Evolutionary conservation across 108 stramenopile genomes (phyloP).

Genomic region (Cyclotella kingstonii): DNA sequence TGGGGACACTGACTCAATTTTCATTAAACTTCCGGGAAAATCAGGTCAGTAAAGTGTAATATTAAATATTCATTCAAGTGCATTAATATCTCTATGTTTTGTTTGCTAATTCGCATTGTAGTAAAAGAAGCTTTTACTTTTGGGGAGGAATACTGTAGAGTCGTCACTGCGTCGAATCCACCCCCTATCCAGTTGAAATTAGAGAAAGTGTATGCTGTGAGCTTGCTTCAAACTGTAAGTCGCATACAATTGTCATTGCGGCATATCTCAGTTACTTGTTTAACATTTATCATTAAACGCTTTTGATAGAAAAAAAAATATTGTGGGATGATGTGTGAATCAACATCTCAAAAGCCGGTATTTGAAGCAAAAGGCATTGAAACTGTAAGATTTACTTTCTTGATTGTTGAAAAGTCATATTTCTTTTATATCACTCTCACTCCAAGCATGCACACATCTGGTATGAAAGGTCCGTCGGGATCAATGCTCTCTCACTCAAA

Average conservation of each 20-base stretch:
- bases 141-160: slow-evolving; percentile 85
- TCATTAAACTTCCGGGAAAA: slow-evolving; percentile 90
- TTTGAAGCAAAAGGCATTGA: slow-evolving; percentile 91
- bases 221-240: slow-evolving; percentile 75
- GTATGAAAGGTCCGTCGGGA: slow-evolving; percentile 58
- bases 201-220: slow-evolving; percentile 94
- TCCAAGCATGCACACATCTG: background rate
- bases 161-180: slow-evolving; percentile 84
- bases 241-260: background rate
- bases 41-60: slow-evolving; percentile 15
- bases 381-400: slow-evolving; percentile 45
- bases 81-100: no score
- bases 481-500: slow-evolving; percentile 84
- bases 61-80: background rate
- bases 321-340: slow-evolving; percentile 89
- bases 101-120: background rate
- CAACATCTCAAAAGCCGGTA: slow-evolving; percentile 56
- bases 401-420: background rate
- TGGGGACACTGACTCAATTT: slow-evolving; percentile 96
- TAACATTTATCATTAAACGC: background rate
- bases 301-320: slow-evolving; percentile 73
- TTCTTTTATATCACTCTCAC: background rate
- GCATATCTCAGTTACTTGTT: background rate
- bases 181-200: slow-evolving; percentile 93
- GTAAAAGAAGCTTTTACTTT: slow-evolving; percentile 90